Evolutionary conservation across 108 stramenopile species (phyloP), one percentile per base, ranked within the genome.

Genomic region (Conticribra weissflogii): DNA sequence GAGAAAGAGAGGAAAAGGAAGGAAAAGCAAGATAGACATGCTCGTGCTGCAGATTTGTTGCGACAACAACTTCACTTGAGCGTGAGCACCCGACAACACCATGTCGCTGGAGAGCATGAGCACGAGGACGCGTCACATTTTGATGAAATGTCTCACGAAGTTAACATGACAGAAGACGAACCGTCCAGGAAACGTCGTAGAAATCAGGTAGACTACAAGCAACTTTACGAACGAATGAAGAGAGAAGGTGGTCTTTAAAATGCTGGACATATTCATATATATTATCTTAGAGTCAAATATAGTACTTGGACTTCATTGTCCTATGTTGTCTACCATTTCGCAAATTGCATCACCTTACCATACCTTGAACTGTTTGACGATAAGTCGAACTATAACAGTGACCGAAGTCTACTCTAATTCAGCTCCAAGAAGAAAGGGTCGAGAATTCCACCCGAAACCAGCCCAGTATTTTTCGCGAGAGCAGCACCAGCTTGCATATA

Each of bases 401-500:
- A 30, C 31, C 21, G 9, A 25, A 8, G 52, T 53, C 5, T 27
- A 0, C 19, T 59, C 49, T 52, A 72, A 47, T 61, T 79, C 15
- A 74, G 33, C 30, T 74, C 65, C 45, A 70, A 64, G 36, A 71
- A 76, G 3, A 76, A 15, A 31, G 12, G 25, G 49, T 78, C 83
- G 22, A 86, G 54, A 21, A 86, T 80, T 1, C 85, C 84, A 1
- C 85, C 88, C 2, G 76, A 74, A 16, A 78, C 72, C 55, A 84
- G 57, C 4, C 83, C 87, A 45, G 85, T 63, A 34, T 86, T 88
- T n/a, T 32, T 63, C 15, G 81, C 82, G 50, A 94, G 51, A 1
- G 93, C 90, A 24, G 95, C 95, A 2, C 96, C 97, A 27, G 94
- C 97, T 68, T 96, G 94, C 96, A 98, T 97, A 61, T 85, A 98